Base-by-base conservation (phyloP, 495 filamentous ascomycete genomes). In the Penicillium robsamsonii region DNA sequence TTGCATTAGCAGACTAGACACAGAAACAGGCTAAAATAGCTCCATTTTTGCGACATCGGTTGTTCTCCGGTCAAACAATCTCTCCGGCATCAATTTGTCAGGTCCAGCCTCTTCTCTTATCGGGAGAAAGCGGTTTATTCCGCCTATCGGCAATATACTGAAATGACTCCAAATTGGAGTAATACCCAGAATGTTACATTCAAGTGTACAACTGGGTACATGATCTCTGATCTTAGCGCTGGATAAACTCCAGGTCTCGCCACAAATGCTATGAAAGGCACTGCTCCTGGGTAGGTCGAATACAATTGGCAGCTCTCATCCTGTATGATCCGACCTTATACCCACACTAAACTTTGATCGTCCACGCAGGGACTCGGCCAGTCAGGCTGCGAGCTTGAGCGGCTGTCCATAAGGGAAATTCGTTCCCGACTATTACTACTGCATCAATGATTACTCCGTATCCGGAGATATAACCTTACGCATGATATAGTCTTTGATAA, bases 31-130 rank as follows among this genome's bases (percentile, higher is more conserved):
- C 59, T 58, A 55, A 58, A 47, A 22, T 48, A 53, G 50, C 44
- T 46, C 24, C 40, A n/a, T 46, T 45, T 59, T 43, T 33, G 29
- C 25, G 41, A 41, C 38, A 52, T 60, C 66, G 66, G 66, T 44
- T 42, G 62, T 66, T 59, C 60, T 62, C 63, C 66, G 63, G 61
- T 48, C 50, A 31, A 55, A 46, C 6, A 31, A 35, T 31, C 35
- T n/a, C 33, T 55, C 48, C 53, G 45, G 51, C 58, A 58, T 56
- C 45, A 30, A 12, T 37, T 37, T 33, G n/a, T 27, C 35, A 18
- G 12, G 49, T 41, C 35, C 35, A 29, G 25, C 49, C n/a, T 24
- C n/a, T 12, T 22, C 30, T 49, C 18, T 49, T 49, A 49, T 62
- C 58, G 56, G 53, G 2, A 30, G 10, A 47, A 64, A 3, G 61